phyloP scores from a whole-genome alignment of 2,329 filamentous ascomycete species.

The Trichophyton schoenleinii region DNA sequence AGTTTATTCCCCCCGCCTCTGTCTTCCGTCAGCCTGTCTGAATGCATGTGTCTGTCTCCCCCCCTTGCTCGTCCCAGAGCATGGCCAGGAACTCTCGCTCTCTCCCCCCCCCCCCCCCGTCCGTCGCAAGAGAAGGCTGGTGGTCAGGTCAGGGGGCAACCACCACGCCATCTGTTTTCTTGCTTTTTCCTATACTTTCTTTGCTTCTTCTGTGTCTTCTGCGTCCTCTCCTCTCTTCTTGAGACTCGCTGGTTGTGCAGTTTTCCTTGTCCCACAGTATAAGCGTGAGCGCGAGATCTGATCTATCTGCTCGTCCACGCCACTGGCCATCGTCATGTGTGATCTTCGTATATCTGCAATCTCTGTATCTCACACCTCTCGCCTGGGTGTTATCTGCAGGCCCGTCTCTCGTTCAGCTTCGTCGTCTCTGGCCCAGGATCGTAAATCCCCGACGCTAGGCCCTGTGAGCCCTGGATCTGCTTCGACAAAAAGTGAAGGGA shows the following conservation, averaged over 20 bases:
- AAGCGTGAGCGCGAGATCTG: constrained; percentile 3
- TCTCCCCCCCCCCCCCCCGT: not conserved
- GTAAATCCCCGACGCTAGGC: constrained; percentile 4
- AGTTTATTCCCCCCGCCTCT: too few relatives aligned
- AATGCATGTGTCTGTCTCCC: too few relatives aligned
- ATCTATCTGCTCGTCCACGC: constrained; percentile 3
- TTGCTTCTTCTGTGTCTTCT: not conserved
- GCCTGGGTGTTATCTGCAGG: not conserved
- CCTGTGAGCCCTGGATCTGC: not conserved
- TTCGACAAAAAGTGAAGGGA: not conserved
- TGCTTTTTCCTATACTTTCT: not conserved
- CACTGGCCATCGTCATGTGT: constrained; percentile 1
- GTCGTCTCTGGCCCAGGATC: not conserved
- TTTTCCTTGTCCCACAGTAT: constrained; percentile 1
- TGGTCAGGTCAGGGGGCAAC: not conserved
- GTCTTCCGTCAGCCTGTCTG: too few relatives aligned
- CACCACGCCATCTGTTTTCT: not conserved
- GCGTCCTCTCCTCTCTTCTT: not conserved
- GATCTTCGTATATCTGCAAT: not conserved
- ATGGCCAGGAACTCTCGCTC: not conserved
- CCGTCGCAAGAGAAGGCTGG: not conserved
- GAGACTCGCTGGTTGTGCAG: not conserved
- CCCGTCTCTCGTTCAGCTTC: not conserved
- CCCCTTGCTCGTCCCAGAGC: not conserved
- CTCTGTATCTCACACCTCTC: not conserved